A percentile compares a stretch with the other conserved stretches of the same genome.
These are phyloP conservation scores for Laetiporus sulphureus DNA, from an alignment of 1,284 basidiomycete genomes.

Conservation along the genomic window DNA sequence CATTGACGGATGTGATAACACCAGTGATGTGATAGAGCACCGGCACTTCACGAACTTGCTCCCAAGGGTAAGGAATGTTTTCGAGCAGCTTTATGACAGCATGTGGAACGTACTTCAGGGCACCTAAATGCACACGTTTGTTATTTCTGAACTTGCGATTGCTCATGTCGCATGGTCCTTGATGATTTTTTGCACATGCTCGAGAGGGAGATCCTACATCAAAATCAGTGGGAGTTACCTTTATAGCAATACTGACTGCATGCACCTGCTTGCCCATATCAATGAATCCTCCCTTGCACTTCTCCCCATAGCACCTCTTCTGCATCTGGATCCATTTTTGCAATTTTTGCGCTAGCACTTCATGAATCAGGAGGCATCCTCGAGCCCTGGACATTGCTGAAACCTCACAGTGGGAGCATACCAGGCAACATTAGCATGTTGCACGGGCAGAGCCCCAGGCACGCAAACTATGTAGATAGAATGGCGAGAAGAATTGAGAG, in stretches of 20 bases:
- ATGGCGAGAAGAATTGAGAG: no score
- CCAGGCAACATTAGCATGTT: no score
- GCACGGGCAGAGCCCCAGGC: no score
- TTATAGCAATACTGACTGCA: no score
- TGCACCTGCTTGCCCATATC: slow-evolving; percentile 91
- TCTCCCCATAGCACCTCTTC: slow-evolving; percentile 85
- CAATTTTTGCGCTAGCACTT: slow-evolving; percentile 78
- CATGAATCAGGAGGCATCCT: slow-evolving; percentile 70
- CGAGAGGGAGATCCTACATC: slow-evolving; percentile 74
- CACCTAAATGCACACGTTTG: slow-evolving; percentile 97
- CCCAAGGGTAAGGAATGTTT: slow-evolving; percentile 99
- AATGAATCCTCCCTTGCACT: slow-evolving; percentile 81
- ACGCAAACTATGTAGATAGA: no score
- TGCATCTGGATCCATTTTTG: slow-evolving; percentile 95
- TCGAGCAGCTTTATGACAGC: slow-evolving; percentile 99
- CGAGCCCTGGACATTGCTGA: slow-evolving; percentile 42
- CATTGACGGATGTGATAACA: slow-evolving; percentile 99
- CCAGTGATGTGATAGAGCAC: slow-evolving; percentile 99
- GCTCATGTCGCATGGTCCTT: slow-evolving; percentile 97
- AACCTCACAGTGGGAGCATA: slow-evolving; percentile 13
- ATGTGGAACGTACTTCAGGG: slow-evolving; percentile 98
- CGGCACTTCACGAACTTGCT: slow-evolving; percentile 96
- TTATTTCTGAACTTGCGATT: slow-evolving; percentile 96
- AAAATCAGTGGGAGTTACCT: slow-evolving; percentile 18
- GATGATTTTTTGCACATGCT: slow-evolving; percentile 97